These are phyloP conservation scores for Fragaria ananassa DNA, from an alignment of 306 rosid species.

Conservation along the genomic window DNA sequence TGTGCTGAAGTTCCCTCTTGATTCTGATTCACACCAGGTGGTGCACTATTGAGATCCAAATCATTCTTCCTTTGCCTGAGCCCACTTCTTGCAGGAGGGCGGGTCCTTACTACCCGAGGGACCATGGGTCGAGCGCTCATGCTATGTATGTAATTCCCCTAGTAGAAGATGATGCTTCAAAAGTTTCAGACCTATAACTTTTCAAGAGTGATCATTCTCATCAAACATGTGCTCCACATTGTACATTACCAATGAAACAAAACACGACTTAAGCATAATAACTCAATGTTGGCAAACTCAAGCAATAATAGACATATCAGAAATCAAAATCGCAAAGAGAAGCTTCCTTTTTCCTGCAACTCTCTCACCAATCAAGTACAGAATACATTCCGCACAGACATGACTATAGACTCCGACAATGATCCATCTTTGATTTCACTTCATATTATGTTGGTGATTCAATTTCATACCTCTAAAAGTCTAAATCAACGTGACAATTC, in stretches of 20 bases:
- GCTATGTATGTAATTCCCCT: background rate
- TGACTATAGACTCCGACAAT: too few species aligned
- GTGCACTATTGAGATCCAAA: slow-evolving; percentile 46
- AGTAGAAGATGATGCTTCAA: slow-evolving; percentile 4
- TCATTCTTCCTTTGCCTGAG: slow-evolving; percentile 39
- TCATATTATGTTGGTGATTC: background rate
- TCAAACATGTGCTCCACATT: background rate
- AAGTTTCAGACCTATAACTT: background rate
- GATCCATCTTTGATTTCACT: background rate
- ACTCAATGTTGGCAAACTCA: background rate
- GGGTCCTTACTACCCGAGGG: slow-evolving; percentile 29
- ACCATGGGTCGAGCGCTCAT: slow-evolving; percentile 48
- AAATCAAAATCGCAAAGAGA: background rate
- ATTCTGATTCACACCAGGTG: slow-evolving; percentile 43
- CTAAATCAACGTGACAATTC: background rate
- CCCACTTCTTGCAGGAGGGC: slow-evolving; percentile 29
- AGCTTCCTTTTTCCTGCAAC: background rate
- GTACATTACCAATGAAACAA: background rate
- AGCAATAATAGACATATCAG: background rate
- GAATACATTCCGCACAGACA: background rate
- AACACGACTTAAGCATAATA: background rate
- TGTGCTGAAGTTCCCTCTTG: slow-evolving; percentile 43
- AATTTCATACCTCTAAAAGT: background rate
- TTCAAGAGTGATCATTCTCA: background rate
- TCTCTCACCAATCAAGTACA: background rate